phyloP scores from a whole-genome alignment of 2,329 filamentous ascomycete species.

The Ambrosiella xylebori region DNA sequence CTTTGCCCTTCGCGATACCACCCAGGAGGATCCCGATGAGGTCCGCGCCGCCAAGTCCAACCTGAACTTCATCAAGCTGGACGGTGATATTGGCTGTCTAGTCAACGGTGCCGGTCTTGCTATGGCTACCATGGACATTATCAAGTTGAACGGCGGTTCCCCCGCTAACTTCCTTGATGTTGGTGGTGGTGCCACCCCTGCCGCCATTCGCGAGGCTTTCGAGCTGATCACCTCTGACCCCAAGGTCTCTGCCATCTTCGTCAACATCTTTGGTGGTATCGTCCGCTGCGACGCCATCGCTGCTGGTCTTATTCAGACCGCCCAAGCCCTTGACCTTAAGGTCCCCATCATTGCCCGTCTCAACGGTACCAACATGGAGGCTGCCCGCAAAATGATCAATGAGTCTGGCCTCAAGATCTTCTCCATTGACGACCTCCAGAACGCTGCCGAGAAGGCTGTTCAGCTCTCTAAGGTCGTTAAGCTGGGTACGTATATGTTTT shows the following conservation, averaged over 20 bases:
- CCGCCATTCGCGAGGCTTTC: conserved; percentile 93
- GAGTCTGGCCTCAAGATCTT: conserved; percentile 99
- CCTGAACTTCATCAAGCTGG: conserved; percentile 99
- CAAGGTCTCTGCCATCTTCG: conserved; percentile 97
- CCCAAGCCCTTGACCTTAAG: conserved; percentile 84
- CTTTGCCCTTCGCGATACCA: conserved; percentile 82
- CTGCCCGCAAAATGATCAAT: conserved; percentile 82
- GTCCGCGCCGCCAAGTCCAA: conserved; percentile 88
- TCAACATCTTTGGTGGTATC: conserved; percentile 99
- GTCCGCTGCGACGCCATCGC: conserved; percentile 96
- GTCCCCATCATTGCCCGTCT: conserved; percentile 93
- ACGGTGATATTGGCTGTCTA: conserved; percentile 96
- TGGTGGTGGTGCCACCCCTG: conserved; percentile 88
- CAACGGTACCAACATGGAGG: conserved; percentile 96
- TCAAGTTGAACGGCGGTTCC: conserved; percentile 93
- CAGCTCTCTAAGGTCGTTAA: conserved; percentile 99
- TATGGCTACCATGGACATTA: conserved; percentile 99
- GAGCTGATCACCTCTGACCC: conserved; percentile 96
- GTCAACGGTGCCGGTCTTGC: conserved; percentile 98
- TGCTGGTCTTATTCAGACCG: conserved; percentile 86
- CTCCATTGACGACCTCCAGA: conserved; percentile 96
- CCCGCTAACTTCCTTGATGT: conserved; percentile 99
- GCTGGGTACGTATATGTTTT: conserved; percentile 50
- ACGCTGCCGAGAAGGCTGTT: conserved; percentile 90
- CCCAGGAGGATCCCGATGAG: conserved; percentile 94